Evolutionary conservation across 2,329 filamentous ascomycete genomes (phyloP), one percentile per base, ranked within the genome.

Genomic region (Fonsecaea nubica): DNA sequence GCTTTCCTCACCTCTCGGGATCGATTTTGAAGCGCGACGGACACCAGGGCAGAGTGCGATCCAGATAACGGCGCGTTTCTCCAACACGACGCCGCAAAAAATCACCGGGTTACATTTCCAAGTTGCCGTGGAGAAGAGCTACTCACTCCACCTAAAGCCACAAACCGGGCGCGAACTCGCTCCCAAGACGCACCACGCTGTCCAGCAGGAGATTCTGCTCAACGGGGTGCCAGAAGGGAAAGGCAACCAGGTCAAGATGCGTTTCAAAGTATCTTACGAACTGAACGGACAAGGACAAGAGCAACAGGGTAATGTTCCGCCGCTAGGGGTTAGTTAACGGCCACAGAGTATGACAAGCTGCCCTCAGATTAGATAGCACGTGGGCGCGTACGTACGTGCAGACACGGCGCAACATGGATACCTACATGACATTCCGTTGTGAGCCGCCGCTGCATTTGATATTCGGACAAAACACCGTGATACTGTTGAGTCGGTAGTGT

Each of bases 111-210:
- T 99, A 35, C 93, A 94, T 65, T 96, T 97, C 75, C 92, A 97
- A 77, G 85, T 96, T 45, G 95, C 95, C 2, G 94, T 97, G 35
- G 95, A 94, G 66, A 98, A 94, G 87, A 90, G 90, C 68, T 95
- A 90, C 76, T 89, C 90, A 67, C 84, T 97, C 25, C 86, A 91
- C 74, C 86, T 98, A 32, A 89, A 92, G 72, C 93, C 93, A 0
- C 95, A 98, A 77, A 92, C 90, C 0, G 91, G 92, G 30, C 89
- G 93, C 65, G 85, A 85, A 32, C 86, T 99, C 57, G 82, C 85
- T 18, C 90, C 94, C 0, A 79, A 83, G 12, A 90, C 92, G 75
- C 87, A 89, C 76, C 86, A 86, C 73, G 93, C 93, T 33, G 89
- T 99, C 60, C 91, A 88, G 40, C 95, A 98, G 79, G 85, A 88